Percentiles rank a stretch among this genome's conserved stretches.
phyloP scores from a whole-genome alignment of 1,284 basidiomycete genomes.

The Cronartium quercuum region DNA sequence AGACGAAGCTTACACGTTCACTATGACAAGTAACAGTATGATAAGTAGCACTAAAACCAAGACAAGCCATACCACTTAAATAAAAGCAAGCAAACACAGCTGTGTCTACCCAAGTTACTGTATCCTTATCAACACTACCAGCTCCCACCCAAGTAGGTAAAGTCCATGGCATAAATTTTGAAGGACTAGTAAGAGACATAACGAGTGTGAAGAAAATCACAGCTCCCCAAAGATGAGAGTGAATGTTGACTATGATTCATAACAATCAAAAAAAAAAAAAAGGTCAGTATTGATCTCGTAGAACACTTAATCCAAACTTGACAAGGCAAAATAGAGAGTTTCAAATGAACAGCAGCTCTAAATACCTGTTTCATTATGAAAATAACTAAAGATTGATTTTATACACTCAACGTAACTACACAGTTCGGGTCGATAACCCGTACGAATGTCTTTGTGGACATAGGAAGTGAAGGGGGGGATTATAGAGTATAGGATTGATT shows the following conservation, averaged over 20 bases:
- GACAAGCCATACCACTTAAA: conserved; percentile 65
- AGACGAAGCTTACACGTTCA: conserved; percentile 53
- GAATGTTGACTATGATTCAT: conserved; percentile 67
- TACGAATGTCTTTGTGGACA: conserved; percentile 18
- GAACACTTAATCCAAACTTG: not conserved
- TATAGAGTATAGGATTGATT: not conserved
- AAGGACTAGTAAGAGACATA: conserved; percentile 47
- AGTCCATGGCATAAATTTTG: conserved; percentile 30
- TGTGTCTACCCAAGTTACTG: conserved; percentile 61
- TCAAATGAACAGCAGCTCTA: not conserved
- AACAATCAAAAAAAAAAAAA: not conserved
- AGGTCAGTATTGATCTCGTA: not conserved
- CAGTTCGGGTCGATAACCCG: conserved; percentile 32
- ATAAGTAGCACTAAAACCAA: conserved; percentile 67
- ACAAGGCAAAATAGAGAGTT: not conserved
- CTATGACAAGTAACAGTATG: conserved; percentile 74
- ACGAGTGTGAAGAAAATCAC: conserved; percentile 61
- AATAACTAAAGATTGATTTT: conserved; percentile 26
- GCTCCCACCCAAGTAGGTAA: not conserved
- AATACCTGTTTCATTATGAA: conserved; percentile 37
- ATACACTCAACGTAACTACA: conserved; percentile 13
- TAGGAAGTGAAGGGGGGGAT: not conserved
- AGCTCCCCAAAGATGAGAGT: conserved; percentile 73
- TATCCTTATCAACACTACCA: not conserved
- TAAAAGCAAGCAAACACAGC: conserved; percentile 65